Evolutionary conservation across 352 stramenopile genomes (phyloP), one percentile per base, ranked within the genome.

Genomic region (Globisporangium iwayamae): DNA sequence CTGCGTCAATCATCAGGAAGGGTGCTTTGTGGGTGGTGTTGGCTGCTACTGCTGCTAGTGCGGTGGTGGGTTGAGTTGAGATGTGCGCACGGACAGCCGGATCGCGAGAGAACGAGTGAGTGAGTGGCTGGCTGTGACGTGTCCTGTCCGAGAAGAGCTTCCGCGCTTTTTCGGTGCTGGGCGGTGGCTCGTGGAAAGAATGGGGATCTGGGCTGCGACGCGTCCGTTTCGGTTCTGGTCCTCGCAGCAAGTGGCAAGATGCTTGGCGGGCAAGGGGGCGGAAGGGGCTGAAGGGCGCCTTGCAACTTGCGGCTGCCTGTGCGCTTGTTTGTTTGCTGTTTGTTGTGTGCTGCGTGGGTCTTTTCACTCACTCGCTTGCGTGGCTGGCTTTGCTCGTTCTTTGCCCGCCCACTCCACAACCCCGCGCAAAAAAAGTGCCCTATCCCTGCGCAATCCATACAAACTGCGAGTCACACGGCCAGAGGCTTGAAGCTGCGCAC

Each of bases 1-100:
- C 83, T 32, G 68, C 81, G 60, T 92, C 83, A 51, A 90, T 78
- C 79, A 90, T 90, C 14, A 2, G 43, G 11, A 47, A 36, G n/a
- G 39, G 45, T 4, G 14, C 6, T 7, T 39, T 48, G 53, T 41
- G 38, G 47, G 6, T 32, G n/a, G 54, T 38, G 45, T 47, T 34
- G 8, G 55, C 8, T 50, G 14, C 18, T 14, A 36, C n/a, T 60
- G 32, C 13, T 60, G 20, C 10, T 50, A 25, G 25, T 34, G 22
- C 34, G 14, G 25, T 18, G n/a, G 32, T 63, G 46, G 55, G 13
- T 56, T 43, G 1, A 6, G 34, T 10, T 36, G 20, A 16, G 41
- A 20, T 54, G 22, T 39, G 55, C 39, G 56, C 16, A 62, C 41
- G 56, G 32, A 45, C 25, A 28, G 25, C 25, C 25, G 16, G 41